phyloP scores from a whole-genome alignment of 495 filamentous ascomycete genomes.

The Glarea lozoyensis region DNA sequence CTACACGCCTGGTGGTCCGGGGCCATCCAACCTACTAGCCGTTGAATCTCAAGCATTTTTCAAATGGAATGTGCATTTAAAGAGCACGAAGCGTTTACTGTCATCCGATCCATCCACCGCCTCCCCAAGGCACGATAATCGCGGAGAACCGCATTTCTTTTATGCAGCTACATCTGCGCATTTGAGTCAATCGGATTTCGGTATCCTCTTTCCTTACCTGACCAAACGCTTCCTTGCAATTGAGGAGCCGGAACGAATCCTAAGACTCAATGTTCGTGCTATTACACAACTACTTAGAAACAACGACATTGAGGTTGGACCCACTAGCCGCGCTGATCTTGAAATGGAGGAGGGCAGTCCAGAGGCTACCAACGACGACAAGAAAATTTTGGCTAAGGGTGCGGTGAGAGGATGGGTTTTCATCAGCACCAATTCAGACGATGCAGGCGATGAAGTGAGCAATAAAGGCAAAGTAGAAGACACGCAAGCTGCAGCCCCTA shows the following conservation, averaged over 20 bases:
- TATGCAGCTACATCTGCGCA: conserved; percentile 57
- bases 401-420: conserved; percentile 16
- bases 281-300: conserved; percentile 50
- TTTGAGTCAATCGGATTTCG: conserved; percentile 69
- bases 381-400: conserved; percentile 7
- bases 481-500: background rate
- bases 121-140: conserved; percentile 20
- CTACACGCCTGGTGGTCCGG: conserved; percentile 38
- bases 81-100: conserved; percentile 46
- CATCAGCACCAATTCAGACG: conserved; percentile 10
- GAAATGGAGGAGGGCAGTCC: conserved; percentile 15
- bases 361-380: conserved; percentile 10
- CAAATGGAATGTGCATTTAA: conserved; percentile 59
- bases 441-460: conserved; percentile 3
- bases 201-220: conserved; percentile 63
- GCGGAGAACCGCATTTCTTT: conserved; percentile 44
- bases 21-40: conserved; percentile 44
- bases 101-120: conserved; percentile 34
- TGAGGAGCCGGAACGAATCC: conserved; percentile 50
- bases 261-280: conserved; percentile 56
- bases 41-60: conserved; percentile 63
- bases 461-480: conserved; percentile 1
- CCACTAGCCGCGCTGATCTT: conserved; percentile 40
- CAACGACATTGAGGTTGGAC: conserved; percentile 39
- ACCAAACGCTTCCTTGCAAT: conserved; percentile 47